A percentile compares a stretch with the other conserved stretches of the same genome.
These are phyloP conservation scores for Symbiodinium pilosum DNA, from an alignment of 73 alveolate genomes.

Conservation along the genomic window DNA sequence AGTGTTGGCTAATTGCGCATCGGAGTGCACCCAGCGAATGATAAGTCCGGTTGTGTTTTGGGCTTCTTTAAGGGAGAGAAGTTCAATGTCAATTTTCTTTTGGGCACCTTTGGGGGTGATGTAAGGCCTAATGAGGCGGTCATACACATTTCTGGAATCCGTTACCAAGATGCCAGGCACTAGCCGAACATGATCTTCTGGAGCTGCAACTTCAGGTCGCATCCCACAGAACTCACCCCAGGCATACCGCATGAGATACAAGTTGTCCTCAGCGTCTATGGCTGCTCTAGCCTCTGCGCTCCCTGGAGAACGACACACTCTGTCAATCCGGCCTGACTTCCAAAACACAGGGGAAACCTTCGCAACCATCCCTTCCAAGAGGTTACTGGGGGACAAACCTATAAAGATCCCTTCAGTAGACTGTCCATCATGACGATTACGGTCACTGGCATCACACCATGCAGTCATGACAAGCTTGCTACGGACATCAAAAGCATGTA, in stretches of 20 bases:
- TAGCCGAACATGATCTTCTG: too few relatives aligned
- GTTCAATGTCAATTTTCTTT: constrained; percentile 10
- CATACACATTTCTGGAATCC: neutral
- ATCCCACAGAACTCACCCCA: too few relatives aligned
- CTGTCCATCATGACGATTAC: neutral
- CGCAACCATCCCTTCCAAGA: neutral
- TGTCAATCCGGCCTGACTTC: neutral
- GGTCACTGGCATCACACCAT: neutral
- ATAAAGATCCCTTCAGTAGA: neutral
- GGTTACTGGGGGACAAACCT: neutral
- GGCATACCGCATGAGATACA: too few relatives aligned
- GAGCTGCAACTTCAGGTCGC: too few relatives aligned
- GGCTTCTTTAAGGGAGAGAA: neutral
- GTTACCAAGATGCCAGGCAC: neutral
- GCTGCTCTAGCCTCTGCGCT: neutral
- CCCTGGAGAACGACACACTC: neutral
- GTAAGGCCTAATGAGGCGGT: neutral
- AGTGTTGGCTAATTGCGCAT: neutral
- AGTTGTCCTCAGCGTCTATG: neutral
- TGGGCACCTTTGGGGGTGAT: neutral
- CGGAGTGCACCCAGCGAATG: neutral
- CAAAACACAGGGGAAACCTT: neutral
- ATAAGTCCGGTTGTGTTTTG: neutral
- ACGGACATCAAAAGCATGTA: neutral
- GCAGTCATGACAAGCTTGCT: neutral